Evolutionary conservation across 148 eudicot species (phyloP), one percentile per base, ranked within the genome.

Genomic region (Chenopodium suecicum): DNA sequence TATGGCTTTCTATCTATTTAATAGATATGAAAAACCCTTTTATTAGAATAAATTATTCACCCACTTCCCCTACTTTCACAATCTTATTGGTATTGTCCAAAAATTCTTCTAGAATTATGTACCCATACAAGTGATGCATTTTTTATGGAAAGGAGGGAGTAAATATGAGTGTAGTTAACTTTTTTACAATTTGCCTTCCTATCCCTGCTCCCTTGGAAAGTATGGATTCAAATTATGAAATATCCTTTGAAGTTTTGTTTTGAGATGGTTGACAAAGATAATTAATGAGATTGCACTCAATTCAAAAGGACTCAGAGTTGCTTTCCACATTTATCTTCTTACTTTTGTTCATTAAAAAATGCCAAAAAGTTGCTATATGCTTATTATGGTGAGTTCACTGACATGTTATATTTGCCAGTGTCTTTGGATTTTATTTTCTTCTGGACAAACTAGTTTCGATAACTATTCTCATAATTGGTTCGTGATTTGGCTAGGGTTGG

Each of bases 401-500:
- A 14, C 17, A 56, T 14, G 48, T 68, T 78, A 68, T 29, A 2
- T 69, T n/a, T 52, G 3, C 46, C 50, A 3, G 73, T 73, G 16
- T 20, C n/a, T 17, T 72, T 72, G 3, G 31, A 16, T 56, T 72
- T n/a, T n/a, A 9, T 14, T 60, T 80, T 31, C 32, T 9, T 65
- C 47, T 25, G 56, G 7, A 72, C 22, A 31, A 9, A 20, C n/a
- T 4, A 54, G 37, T 13, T 25, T 37, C 67, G n/a, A 70, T n/a
- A 74, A 63, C 58, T 60, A 44, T 62, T 58, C 27, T 78, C 69
- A 34, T 81, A 11, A 20, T 8, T 47, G 73, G 60, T 79, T 71
- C 68, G 63, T 81, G 60, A 44, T 77, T 74, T 74, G 64, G 83
- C 65, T 77, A 96, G 99, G 92, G 99, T 92, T 84, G 99, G 99